These are phyloP conservation scores for Gynandropsis gynandra DNA, from an alignment of 345 rosid genomes.

Conservation along the genomic window DNA sequence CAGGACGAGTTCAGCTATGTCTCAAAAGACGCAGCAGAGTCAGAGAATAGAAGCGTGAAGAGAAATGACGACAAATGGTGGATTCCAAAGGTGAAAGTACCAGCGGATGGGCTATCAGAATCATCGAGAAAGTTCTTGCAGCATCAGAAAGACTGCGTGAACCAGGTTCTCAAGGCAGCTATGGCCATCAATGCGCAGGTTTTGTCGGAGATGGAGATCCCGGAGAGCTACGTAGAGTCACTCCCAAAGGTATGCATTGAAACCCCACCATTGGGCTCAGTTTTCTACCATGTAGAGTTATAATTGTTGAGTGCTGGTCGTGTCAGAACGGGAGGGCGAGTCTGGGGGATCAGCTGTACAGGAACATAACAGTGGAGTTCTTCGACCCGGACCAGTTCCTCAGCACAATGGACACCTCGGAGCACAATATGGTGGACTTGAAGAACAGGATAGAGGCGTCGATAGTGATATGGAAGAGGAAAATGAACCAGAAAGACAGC, in stretches of 20 bases:
- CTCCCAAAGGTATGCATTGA: slow-evolving; percentile 61
- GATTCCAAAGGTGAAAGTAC: slow-evolving; percentile 66
- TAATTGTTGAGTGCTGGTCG: too few species aligned
- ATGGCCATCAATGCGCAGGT: slow-evolving; percentile 84
- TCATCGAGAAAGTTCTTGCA: slow-evolving; percentile 54
- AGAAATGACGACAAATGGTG: slow-evolving; percentile 84
- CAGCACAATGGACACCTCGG: slow-evolving; percentile 59
- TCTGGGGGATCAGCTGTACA: slow-evolving; percentile 73
- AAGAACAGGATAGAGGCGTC: slow-evolving; percentile 90
- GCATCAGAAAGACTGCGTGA: slow-evolving; percentile 65
- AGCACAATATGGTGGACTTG: slow-evolving; percentile 68
- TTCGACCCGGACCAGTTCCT: slow-evolving; percentile 73
- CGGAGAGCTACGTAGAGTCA: slow-evolving; percentile 76
- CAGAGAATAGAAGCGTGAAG: slow-evolving; percentile 39
- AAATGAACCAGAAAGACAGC: slow-evolving; percentile 64
- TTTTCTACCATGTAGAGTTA: slow-evolving; percentile 7
- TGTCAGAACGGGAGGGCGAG: slow-evolving; percentile 70
- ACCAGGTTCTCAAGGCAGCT: slow-evolving; percentile 83
- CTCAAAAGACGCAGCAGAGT: slow-evolving; percentile 44
- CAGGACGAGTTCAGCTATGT: slow-evolving; percentile 57
- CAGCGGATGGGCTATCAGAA: slow-evolving; percentile 64
- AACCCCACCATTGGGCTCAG: background rate
- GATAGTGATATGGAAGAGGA: slow-evolving; percentile 74
- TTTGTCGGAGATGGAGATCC: slow-evolving; percentile 73
- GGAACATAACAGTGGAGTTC: slow-evolving; percentile 65